A percentile compares a stretch with the other conserved stretches of the same genome.
phyloP scores from a whole-genome alignment of 2,329 filamentous ascomycete species.

The Aspergillus ibericus region DNA sequence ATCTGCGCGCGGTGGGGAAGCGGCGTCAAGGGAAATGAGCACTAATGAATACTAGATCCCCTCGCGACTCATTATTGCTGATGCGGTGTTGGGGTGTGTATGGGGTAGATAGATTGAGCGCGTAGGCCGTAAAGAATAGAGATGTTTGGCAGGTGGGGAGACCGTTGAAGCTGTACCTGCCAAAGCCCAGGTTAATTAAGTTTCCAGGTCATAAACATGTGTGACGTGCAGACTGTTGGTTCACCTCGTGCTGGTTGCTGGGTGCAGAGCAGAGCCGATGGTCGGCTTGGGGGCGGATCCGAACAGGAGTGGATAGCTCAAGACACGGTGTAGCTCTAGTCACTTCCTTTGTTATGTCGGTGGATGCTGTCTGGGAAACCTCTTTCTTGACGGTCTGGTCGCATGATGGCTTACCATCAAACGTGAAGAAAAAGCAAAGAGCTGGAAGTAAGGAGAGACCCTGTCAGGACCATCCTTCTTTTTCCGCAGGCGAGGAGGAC shows the following conservation, averaged over 20 bases:
- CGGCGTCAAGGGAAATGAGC: background rate
- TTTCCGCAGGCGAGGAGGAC: background rate
- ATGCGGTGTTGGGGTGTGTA: background rate
- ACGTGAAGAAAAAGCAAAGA: background rate
- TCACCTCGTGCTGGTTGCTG: background rate
- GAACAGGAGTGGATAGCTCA: background rate
- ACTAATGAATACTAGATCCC: background rate
- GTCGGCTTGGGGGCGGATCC: background rate
- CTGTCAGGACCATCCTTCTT: background rate
- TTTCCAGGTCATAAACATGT: background rate
- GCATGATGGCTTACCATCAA: background rate
- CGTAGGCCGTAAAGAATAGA: background rate
- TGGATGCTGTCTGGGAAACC: background rate
- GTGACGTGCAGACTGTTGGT: slow-evolving; percentile 8
- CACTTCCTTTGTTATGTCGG: background rate
- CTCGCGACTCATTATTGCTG: background rate
- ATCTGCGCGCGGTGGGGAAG: background rate
- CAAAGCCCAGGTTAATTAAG: background rate
- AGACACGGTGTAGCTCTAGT: background rate
- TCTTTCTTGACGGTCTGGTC: background rate
- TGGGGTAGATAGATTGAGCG: background rate
- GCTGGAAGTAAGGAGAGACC: background rate
- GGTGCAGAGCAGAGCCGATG: background rate
- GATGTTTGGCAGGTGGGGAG: background rate
- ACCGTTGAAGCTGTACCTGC: background rate